phyloP scores from a whole-genome alignment of 2,329 filamentous ascomycete species.

The Ascochyta lentis region DNA sequence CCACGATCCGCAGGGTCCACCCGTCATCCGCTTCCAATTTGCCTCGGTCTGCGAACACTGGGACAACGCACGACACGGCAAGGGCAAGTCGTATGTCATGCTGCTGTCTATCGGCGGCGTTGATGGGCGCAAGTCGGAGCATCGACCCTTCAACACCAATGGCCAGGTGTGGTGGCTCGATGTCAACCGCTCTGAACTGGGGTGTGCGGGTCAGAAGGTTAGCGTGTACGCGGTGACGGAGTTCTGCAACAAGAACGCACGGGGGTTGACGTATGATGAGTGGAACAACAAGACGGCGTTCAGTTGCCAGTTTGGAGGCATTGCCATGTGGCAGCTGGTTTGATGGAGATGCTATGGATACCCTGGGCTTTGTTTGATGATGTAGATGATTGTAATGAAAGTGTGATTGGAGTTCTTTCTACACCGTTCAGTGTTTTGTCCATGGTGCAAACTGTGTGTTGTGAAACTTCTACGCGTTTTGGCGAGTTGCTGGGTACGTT shows the following conservation, averaged over 20 bases:
- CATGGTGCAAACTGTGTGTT: no score
- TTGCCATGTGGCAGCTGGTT: slow-evolving; percentile 64
- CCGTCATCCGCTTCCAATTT: slow-evolving; percentile 77
- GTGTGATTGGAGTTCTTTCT: no score
- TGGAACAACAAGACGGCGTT: slow-evolving; percentile 48
- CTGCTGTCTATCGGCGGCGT: slow-evolving; percentile 67
- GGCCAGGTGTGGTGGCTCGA: slow-evolving; percentile 84
- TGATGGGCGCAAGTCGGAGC: slow-evolving; percentile 72
- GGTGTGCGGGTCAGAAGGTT: slow-evolving; percentile 62
- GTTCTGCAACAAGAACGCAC: slow-evolving; percentile 58
- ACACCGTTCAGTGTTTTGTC: no score
- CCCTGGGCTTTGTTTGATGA: neutral
- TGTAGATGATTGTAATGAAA: slow-evolving; percentile 1
- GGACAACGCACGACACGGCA: slow-evolving; percentile 72
- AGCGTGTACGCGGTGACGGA: slow-evolving; percentile 67
- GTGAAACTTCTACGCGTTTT: no score
- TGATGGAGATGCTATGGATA: slow-evolving; percentile 23
- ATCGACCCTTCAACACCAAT: slow-evolving; percentile 73
- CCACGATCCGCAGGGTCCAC: slow-evolving; percentile 53
- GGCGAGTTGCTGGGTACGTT: no score
- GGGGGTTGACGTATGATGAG: slow-evolving; percentile 56
- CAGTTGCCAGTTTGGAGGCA: slow-evolving; percentile 54
- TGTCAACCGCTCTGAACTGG: slow-evolving; percentile 62
- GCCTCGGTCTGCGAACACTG: slow-evolving; percentile 82
- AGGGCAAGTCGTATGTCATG: slow-evolving; percentile 71